These are phyloP conservation scores for Wickerhamia fluorescens DNA, from an alignment of 805 yeast genomes.

Conservation along the genomic window DNA sequence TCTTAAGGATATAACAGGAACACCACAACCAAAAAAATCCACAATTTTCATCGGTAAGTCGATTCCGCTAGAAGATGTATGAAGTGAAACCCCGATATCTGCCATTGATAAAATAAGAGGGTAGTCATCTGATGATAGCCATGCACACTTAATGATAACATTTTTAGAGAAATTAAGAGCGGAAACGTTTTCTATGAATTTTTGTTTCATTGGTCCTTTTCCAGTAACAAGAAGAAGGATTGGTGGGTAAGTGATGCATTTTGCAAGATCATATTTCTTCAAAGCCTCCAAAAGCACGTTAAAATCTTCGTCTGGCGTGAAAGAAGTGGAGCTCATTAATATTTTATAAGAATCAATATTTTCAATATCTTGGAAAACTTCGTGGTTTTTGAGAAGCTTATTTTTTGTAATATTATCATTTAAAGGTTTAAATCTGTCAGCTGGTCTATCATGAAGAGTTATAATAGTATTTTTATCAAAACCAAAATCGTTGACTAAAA, in stretches of 20 bases:
- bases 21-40: slow-evolving; percentile 93
- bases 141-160: slow-evolving; percentile 55
- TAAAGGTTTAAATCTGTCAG: slow-evolving; percentile 54
- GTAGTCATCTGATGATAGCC: slow-evolving; percentile 77
- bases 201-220: slow-evolving; percentile 74
- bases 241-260: slow-evolving; percentile 29
- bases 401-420: slow-evolving; percentile 24
- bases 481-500: slow-evolving; percentile 49
- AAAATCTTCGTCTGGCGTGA: slow-evolving; percentile 94
- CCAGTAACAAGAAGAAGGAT: slow-evolving; percentile 85
- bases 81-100: slow-evolving; percentile 85
- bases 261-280: slow-evolving; percentile 43
- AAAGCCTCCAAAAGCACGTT: slow-evolving; percentile 62
- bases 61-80: slow-evolving; percentile 84
- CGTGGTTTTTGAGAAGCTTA: slow-evolving; percentile 18
- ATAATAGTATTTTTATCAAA: slow-evolving; percentile 39
- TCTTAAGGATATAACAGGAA: slow-evolving; percentile 77
- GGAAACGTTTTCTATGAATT: slow-evolving; percentile 44
- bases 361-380: slow-evolving; percentile 19
- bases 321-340: slow-evolving; percentile 84
- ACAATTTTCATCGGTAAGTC: slow-evolving; percentile 97
- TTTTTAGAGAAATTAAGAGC: slow-evolving; percentile 36
- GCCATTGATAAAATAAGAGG: slow-evolving; percentile 69
- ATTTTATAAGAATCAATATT: slow-evolving; percentile 42
- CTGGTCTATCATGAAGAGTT: slow-evolving; percentile 85